Percentiles rank a stretch among this genome's conserved stretches.
phyloP scores from a whole-genome alignment of 495 filamentous ascomycete genomes.

The Venustampulla echinocandica region DNA sequence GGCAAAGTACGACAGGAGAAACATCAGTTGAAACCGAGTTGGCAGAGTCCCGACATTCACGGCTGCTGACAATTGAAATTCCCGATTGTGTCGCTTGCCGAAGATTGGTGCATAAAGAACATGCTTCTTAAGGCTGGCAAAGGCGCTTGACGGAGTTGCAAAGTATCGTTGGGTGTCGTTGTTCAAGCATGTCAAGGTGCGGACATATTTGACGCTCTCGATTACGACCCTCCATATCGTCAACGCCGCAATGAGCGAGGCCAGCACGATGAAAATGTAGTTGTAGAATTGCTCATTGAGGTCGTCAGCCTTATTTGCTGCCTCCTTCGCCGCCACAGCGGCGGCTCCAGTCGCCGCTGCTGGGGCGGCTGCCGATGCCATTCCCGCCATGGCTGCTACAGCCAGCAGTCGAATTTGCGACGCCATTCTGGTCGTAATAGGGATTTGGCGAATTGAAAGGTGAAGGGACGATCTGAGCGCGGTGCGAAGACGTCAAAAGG shows the following conservation, averaged over 20 bases:
- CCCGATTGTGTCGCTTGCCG: constrained; percentile 76
- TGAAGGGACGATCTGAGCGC: too few species aligned
- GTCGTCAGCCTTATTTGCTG: constrained; percentile 6
- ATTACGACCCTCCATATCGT: constrained; percentile 41
- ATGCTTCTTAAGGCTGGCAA: constrained; percentile 72
- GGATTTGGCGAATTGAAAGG: not conserved
- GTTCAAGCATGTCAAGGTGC: constrained; percentile 61
- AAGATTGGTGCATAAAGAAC: constrained; percentile 75
- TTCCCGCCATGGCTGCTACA: constrained; percentile 9
- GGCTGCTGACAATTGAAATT: constrained; percentile 78
- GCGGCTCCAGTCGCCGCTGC: not conserved
- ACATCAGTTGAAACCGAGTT: constrained; percentile 69
- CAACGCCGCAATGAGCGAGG: constrained; percentile 31
- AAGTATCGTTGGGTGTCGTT: constrained; percentile 57
- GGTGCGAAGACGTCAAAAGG: not conserved
- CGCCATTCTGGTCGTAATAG: constrained; percentile 7
- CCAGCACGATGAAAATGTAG: constrained; percentile 41
- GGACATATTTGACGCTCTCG: constrained; percentile 57
- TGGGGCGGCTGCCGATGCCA: constrained; percentile 9
- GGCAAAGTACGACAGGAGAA: constrained; percentile 62
- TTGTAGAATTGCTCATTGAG: constrained; percentile 30
- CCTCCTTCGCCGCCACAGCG: not conserved
- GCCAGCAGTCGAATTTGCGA: constrained; percentile 11
- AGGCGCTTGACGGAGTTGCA: constrained; percentile 33
- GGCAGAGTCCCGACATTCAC: constrained; percentile 85